These are phyloP conservation scores for Pseudoturritis turrita DNA, from an alignment of 345 rosid genomes.

Conservation along the genomic window DNA sequence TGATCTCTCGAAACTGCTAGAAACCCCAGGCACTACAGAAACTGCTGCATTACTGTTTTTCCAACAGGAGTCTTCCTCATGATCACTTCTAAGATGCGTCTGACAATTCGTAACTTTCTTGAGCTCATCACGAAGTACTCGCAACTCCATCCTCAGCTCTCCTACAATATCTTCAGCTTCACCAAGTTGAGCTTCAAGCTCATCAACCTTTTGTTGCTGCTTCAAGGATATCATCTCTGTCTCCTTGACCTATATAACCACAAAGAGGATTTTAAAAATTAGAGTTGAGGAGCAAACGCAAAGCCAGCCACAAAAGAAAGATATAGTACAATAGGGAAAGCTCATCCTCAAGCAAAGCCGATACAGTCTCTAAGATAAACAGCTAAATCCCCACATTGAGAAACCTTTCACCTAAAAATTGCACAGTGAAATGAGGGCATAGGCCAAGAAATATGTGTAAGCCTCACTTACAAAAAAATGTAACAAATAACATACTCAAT, in stretches of 20 bases:
- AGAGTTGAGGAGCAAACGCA: not conserved
- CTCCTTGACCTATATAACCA: slow-evolving; percentile 57
- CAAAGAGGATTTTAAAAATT: not conserved
- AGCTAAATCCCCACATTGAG: not conserved
- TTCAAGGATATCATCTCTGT: slow-evolving; percentile 47
- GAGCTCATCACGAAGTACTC: slow-evolving; percentile 55
- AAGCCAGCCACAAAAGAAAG: slow-evolving; percentile 7
- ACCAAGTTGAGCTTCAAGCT: slow-evolving; percentile 84
- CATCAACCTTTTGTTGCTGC: slow-evolving; percentile 64
- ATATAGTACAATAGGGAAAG: not conserved
- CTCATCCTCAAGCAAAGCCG: not conserved
- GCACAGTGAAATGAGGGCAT: not conserved
- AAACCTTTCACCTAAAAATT: not conserved
- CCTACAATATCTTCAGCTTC: slow-evolving; percentile 85
- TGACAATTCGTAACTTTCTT: slow-evolving; percentile 35
- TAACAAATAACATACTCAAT: not conserved
- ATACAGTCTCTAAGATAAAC: not conserved
- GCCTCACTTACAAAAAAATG: not conserved
- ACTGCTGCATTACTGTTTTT: slow-evolving; percentile 20
- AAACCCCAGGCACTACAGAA: slow-evolving; percentile 21
- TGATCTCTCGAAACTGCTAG: slow-evolving; percentile 27
- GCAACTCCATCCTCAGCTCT: slow-evolving; percentile 77
- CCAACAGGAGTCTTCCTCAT: not conserved
- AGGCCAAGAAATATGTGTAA: not conserved
- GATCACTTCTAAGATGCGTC: slow-evolving; percentile 7